Base-by-base conservation (phyloP, 768 basidiomycete species). In the Hericium alpestre region DNA sequence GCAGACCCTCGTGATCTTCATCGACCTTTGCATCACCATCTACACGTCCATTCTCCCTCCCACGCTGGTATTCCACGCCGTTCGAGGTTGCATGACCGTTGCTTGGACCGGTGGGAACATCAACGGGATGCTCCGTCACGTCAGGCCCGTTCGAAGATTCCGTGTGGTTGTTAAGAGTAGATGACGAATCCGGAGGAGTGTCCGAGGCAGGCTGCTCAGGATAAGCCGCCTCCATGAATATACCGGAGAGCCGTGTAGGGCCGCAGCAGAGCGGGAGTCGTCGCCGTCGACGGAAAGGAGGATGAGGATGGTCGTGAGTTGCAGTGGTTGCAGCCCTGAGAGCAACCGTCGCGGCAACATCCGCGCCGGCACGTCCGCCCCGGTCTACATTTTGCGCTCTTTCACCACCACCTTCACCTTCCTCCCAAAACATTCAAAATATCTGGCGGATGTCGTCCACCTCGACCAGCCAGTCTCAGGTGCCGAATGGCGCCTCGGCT, bases 401-500 rank as follows among this genome's bases (percentile, higher is more conserved):
- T 15, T 8, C 20, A 11, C 16, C 15, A 20, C 43, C 15, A 8
- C 20, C 13, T 20, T 20, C 10, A n/a, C 15, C 16, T 20, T n/a
- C 43, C 43, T 46, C 43, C 3, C 43, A n/a, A 46, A 46, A 46
- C 20, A 15, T 20, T 11, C 43, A 46, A 46, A 46, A n/a, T 18
- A 9, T 46, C 41, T 18, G n/a, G 13, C 4, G n/a, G 43, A 46
- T 46, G 43, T 11, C 43, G 11, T 20, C 43, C n/a, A 46, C n/a
- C 43, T 46, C 43, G 20, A 46, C n/a, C 7, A 46, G 20, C 15
- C 41, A 15, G 16, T 15, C 20, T 18, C 15, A 43, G 15, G 61
- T 86, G 25, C 90, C 90, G 7, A 57, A 69, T 27, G 76, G 62
- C 38, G 87, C 85, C 18, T 81, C 90, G 56, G 81, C 84, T 11